Percentiles rank a stretch among this genome's conserved stretches.
Evolutionary conservation across 352 stramenopile genomes (phyloP).

Genomic region (Pythium aristosporum): DNA sequence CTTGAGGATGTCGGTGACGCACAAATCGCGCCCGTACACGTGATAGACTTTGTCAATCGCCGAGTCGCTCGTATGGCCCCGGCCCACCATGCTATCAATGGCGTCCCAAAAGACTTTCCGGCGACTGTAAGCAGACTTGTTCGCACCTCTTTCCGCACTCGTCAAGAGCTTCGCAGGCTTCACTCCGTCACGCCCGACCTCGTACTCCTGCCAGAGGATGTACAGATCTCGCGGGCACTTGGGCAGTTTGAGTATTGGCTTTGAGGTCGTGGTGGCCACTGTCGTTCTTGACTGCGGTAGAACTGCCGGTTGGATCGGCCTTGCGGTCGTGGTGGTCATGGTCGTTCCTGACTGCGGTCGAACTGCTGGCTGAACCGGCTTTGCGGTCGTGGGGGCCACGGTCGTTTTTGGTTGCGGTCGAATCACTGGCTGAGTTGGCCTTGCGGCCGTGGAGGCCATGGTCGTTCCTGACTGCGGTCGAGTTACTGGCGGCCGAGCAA

Average conservation of each 20-base stretch:
- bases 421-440: background rate
- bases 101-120: slow-evolving; percentile 1
- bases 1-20: slow-evolving; percentile 4
- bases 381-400: background rate
- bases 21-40: background rate
- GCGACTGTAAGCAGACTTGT: background rate
- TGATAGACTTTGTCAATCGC: background rate
- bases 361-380: background rate
- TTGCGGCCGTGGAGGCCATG: background rate
- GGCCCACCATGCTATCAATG: background rate
- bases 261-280: background rate
- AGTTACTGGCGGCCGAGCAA: background rate
- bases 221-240: background rate
- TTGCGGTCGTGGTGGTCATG: background rate
- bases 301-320: background rate
- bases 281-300: background rate
- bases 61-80: background rate
- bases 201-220: background rate
- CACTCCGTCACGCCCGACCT: background rate
- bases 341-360: background rate
- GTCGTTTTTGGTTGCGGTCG: background rate
- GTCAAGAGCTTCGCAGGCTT: background rate
- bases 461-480: background rate
- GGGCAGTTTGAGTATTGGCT: background rate
- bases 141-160: background rate